Conservation (phyloP, 495 filamentous ascomycete genomes). For the Massariosphaeria phaeospora region DNA sequence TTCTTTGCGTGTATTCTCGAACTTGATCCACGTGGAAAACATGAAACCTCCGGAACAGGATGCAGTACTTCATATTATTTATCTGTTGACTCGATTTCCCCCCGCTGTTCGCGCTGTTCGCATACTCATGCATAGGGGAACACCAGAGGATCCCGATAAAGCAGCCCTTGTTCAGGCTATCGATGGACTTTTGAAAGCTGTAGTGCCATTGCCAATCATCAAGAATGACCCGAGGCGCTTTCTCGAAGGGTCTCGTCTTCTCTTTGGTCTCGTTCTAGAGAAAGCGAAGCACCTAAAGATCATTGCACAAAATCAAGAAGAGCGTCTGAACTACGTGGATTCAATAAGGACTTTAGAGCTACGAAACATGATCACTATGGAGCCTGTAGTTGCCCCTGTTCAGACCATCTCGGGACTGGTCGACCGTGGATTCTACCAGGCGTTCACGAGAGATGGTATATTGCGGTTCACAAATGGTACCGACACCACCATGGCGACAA, state of each 20-base stretch:
- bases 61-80: conserved; percentile 34
- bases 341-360: conserved; percentile 33
- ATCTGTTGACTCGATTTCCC: conserved; percentile 31
- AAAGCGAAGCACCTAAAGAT: conserved; percentile 35
- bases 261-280: conserved; percentile 38
- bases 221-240: conserved; percentile 22
- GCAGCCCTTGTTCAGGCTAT: conserved; percentile 33
- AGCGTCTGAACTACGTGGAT: conserved; percentile 26
- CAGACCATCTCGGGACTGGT: conserved; percentile 34
- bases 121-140: conserved; percentile 34
- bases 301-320: conserved; percentile 1
- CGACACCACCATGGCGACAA: not conserved
- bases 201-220: conserved; percentile 31
- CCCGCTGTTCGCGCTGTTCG: conserved; percentile 37
- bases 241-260: conserved; percentile 36
- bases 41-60: conserved; percentile 32
- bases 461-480: conserved; percentile 24
- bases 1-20: conserved; percentile 34
- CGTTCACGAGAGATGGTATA: conserved; percentile 22
- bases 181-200: conserved; percentile 33
- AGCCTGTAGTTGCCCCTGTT: conserved; percentile 28
- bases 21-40: conserved; percentile 22
- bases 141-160: conserved; percentile 25
- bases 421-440: conserved; percentile 33
- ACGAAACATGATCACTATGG: conserved; percentile 34